Conservation (phyloP, 805 yeast species). For the Sungouiozyma intestinalis region DNA sequence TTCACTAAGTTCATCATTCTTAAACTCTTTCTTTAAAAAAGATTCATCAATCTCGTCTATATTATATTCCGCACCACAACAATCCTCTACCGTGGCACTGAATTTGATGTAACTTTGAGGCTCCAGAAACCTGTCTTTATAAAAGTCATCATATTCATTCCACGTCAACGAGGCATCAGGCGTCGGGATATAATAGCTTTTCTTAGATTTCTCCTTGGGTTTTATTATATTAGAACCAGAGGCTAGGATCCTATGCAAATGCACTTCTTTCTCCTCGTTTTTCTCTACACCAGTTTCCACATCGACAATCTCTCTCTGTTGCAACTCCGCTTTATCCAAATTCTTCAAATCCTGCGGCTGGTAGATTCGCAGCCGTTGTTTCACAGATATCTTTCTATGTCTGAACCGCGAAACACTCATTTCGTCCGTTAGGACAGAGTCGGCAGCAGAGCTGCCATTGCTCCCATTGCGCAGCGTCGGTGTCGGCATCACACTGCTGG, state of each 20-base stretch:
- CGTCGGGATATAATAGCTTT: constrained; percentile 68
- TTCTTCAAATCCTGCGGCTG: constrained; percentile 74
- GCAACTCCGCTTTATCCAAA: constrained; percentile 42
- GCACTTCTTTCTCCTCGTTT: constrained; percentile 94
- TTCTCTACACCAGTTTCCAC: constrained; percentile 97
- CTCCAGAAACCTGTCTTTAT: constrained; percentile 51
- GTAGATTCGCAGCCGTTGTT: constrained; percentile 70
- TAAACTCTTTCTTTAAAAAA: constrained; percentile 34
- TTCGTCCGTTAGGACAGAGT: constrained; percentile 29
- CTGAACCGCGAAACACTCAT: constrained; percentile 55
- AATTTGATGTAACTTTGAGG: constrained; percentile 79
- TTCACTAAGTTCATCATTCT: constrained; percentile 30
- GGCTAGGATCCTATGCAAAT: constrained; percentile 74
- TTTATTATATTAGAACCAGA: constrained; percentile 36
- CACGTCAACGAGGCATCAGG: constrained; percentile 86
- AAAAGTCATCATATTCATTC: constrained; percentile 66
- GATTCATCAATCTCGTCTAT: constrained; percentile 84
- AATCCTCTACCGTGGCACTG: constrained; percentile 94
- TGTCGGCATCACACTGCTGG: neutral
- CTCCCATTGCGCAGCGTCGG: constrained; percentile 1
- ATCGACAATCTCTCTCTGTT: constrained; percentile 78
- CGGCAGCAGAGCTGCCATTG: constrained; percentile 1
- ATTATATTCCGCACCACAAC: constrained; percentile 73
- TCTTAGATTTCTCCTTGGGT: constrained; percentile 26
- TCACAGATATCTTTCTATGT: constrained; percentile 89